Conservation (phyloP, 225 moss, liverwort and hornwort genomes). For the Polytrichum formosum region DNA sequence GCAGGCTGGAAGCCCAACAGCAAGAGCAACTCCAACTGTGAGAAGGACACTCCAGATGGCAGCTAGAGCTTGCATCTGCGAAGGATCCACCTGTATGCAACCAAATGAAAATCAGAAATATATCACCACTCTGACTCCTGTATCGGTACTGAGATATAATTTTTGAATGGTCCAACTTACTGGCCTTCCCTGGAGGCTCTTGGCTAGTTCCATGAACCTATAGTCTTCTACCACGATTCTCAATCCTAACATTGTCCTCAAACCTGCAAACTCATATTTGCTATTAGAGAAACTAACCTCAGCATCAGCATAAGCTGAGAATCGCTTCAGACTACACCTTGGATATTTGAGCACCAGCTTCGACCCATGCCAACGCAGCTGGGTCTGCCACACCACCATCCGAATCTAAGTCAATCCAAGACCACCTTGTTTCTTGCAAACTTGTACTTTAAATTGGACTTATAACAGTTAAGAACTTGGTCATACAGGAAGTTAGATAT, state of each 20-base stretch:
- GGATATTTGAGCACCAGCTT: slow-evolving; percentile 91
- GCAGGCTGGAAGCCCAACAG: slow-evolving; percentile 60
- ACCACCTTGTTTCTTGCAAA: background rate
- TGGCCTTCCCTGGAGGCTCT: too few relatives aligned
- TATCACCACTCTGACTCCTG: too few relatives aligned
- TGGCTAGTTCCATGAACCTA: too few relatives aligned
- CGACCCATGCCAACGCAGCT: slow-evolving; percentile 88
- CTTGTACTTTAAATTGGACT: background rate
- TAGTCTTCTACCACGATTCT: too few relatives aligned
- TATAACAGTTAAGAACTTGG: too few relatives aligned
- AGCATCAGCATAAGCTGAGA: slow-evolving; percentile 89
- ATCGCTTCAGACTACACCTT: slow-evolving; percentile 80
- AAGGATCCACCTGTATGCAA: slow-evolving; percentile 62
- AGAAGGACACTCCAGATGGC: slow-evolving; percentile 70
- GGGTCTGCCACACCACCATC: slow-evolving; percentile 26
- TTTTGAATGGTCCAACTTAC: too few relatives aligned
- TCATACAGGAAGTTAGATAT: too few relatives aligned
- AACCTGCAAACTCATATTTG: too few relatives aligned
- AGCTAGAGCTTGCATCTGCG: slow-evolving; percentile 75
- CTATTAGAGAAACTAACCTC: slow-evolving; percentile 34
- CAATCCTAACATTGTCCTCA: too few relatives aligned
- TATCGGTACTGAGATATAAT: too few relatives aligned
- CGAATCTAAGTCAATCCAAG: background rate
- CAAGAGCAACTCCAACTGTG: slow-evolving; percentile 62
- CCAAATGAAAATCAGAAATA: background rate